Evolutionary conservation across 371 early-diverging fungal genomes (phyloP), one percentile per base, ranked within the genome.

Genomic region (Batkoa obscura): DNA sequence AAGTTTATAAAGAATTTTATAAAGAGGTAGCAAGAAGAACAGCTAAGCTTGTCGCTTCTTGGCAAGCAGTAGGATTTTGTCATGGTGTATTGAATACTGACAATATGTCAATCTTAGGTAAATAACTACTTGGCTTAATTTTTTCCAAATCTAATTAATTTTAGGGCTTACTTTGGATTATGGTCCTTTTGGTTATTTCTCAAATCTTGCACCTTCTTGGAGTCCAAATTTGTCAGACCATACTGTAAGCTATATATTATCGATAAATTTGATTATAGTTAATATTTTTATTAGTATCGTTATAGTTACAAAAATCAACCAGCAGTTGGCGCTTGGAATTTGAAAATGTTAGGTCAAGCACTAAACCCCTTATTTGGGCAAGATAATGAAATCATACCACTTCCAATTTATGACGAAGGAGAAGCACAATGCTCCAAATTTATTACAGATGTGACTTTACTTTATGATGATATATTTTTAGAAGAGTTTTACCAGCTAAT

Each of bases 11-110:
- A 0, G 60, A 64, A 43, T 67, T 90, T 48, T 73, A 86, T 56
- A 61, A 68, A 43, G 66, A 72, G 41, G 75, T 88, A 0, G 77
- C 79, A 1, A 61, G 65, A 45, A 68, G 70, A 13, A 89, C 90
- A 0, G 92, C 90, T 0, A 50, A 60, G 6, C 78, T 85, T 74
- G 78, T 86, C 8, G 91, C 90, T 3, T 72, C 70, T 32, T 94
- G 92, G 94, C 90, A 90, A 69, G 73, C 86, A 12, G 6, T 59
- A 64, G 88, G 87, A 0, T 92, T 86, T 64, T 84, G 84, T 64
- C 88, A 88, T 58, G 90, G 90, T 12, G 88, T 88, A 0, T 77
- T 93, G 79, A 90, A 88, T 62, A 90, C 90, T 0, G 88, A 90
- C 60, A 90, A 90, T 57, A 86, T 90, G 86, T 87, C 88, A 1